Conservation (phyloP, 345 rosid species). For the Anacardium occidentale region DNA sequence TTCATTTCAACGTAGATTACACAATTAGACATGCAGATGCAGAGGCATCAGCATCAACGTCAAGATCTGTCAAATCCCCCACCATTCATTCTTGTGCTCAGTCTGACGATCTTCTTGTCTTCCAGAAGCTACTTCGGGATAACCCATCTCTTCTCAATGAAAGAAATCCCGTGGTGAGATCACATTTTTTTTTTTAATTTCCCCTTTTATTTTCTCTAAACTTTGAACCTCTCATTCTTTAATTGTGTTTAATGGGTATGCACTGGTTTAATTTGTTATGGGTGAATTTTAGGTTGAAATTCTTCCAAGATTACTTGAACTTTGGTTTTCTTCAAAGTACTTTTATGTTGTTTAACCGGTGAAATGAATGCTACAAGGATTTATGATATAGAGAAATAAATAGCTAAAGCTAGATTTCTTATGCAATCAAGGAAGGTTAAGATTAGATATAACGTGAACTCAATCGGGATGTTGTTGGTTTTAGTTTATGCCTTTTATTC, state of each 20-base stretch:
- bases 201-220: background rate
- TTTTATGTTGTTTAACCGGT: background rate
- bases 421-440: background rate
- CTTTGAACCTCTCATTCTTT: too few relatives aligned
- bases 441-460: conserved; percentile 12
- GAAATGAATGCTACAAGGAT: conserved; percentile 1
- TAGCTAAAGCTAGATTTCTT: too few relatives aligned
- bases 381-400: background rate
- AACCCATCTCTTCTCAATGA: conserved; percentile 81
- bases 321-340: too few relatives aligned
- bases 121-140: conserved; percentile 69
- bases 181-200: too few relatives aligned
- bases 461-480: background rate
- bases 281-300: background rate
- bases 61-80: conserved; percentile 67
- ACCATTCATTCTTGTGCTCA: conserved; percentile 87
- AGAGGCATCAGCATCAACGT: conserved; percentile 50
- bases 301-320: too few relatives aligned
- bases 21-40: conserved; percentile 34
- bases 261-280: too few relatives aligned
- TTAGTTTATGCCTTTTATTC: background rate
- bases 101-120: conserved; percentile 66
- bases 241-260: too few relatives aligned
- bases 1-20: background rate
- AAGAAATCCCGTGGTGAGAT: conserved; percentile 81